Conservation (phyloP, 768 basidiomycete species). For the Psilocybe cyanescens region DNA sequence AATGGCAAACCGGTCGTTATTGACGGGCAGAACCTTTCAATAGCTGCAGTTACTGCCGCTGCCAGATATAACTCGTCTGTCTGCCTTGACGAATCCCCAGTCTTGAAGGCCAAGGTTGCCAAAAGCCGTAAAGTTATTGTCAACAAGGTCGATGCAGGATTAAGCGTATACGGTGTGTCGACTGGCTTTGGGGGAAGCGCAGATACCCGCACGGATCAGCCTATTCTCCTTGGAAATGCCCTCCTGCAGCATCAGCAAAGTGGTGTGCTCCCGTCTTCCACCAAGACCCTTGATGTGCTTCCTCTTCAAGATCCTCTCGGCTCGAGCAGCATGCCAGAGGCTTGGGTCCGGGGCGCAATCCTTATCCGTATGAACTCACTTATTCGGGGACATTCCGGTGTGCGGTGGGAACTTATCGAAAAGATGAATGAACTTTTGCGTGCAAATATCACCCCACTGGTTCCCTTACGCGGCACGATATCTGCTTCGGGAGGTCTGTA, state of each 20-base stretch:
- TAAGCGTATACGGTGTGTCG: constrained; percentile 83
- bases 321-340: constrained; percentile 78
- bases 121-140: constrained; percentile 67
- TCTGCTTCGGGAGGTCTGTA: constrained; percentile 77
- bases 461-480: constrained; percentile 84
- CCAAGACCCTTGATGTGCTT: constrained; percentile 51
- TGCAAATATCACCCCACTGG: constrained; percentile 75
- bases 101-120: constrained; percentile 54
- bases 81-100: constrained; percentile 50
- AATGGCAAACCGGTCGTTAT: constrained; percentile 64
- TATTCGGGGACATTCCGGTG: constrained; percentile 86
- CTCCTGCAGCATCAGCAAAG: constrained; percentile 84
- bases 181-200: constrained; percentile 89
- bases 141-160: constrained; percentile 66
- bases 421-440: constrained; percentile 75
- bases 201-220: constrained; percentile 79
- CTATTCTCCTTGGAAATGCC: constrained; percentile 75
- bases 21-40: constrained; percentile 72
- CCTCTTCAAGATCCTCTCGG: constrained; percentile 74
- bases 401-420: constrained; percentile 80
- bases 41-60: constrained; percentile 78
- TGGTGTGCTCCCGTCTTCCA: constrained; percentile 71
- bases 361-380: constrained; percentile 88
- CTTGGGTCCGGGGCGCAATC: constrained; percentile 90
- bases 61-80: constrained; percentile 65